Conservation (phyloP, 1,284 basidiomycete genomes). For the Phellinidium pouzarii region DNA sequence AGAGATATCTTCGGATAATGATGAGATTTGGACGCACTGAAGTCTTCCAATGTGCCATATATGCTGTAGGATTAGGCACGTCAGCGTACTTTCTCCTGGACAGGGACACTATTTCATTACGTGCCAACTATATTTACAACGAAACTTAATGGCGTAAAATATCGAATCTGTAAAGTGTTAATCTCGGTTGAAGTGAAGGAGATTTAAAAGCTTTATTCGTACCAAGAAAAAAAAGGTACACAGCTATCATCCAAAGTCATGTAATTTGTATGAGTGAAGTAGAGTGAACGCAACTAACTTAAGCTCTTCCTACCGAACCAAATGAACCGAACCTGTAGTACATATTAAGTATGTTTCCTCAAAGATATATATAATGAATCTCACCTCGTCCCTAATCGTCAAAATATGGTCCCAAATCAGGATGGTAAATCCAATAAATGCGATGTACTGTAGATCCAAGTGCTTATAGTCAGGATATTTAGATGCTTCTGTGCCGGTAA, state of each 20-base stretch:
- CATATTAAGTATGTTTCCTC: background rate
- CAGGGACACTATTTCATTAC: background rate
- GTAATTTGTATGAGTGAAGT: too few species aligned
- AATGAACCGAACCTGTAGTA: constrained; percentile 3
- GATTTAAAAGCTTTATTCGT: background rate
- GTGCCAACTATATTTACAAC: constrained; percentile 8
- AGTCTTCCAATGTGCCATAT: background rate
- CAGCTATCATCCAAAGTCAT: background rate
- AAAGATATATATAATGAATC: too few species aligned
- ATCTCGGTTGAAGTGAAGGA: background rate
- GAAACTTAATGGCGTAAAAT: constrained; percentile 10
- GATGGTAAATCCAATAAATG: constrained; percentile 9
- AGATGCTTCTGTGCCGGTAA: too few species aligned
- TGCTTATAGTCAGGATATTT: too few species aligned
- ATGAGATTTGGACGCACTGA: background rate
- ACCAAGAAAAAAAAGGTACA: constrained; percentile 10
- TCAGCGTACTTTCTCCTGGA: background rate
- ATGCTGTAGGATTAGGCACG: background rate
- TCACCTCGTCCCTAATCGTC: constrained; percentile 9
- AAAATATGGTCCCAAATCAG: constrained; percentile 11
- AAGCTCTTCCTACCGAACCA: constrained; percentile 5
- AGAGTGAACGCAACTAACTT: background rate
- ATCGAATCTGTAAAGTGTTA: constrained; percentile 5
- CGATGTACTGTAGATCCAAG: constrained; percentile 7
- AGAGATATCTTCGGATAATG: background rate